A percentile compares a stretch with the other conserved stretches of the same genome.
Conservation (phyloP, 768 basidiomycete genomes). For the Russula compacta region DNA sequence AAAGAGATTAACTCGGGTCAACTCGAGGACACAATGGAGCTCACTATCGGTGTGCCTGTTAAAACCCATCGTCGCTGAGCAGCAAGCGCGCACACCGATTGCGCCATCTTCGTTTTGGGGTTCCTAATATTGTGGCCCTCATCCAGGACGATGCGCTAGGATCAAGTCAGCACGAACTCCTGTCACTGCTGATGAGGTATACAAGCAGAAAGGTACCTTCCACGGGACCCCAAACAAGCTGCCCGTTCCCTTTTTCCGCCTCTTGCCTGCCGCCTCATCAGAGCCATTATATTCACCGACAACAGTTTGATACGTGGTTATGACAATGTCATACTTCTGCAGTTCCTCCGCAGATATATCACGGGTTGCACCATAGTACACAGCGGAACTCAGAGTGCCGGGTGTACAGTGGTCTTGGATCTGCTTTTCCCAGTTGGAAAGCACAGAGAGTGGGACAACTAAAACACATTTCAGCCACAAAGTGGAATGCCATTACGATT, state of each 20-base stretch:
- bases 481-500: not conserved
- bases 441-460: conserved; percentile 77
- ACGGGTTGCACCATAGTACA: conserved; percentile 69
- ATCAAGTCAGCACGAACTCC: not conserved
- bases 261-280: conserved; percentile 34
- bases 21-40: conserved; percentile 23
- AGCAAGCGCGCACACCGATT: conserved; percentile 50
- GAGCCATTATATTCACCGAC: conserved; percentile 40
- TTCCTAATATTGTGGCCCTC: conserved; percentile 88
- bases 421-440: conserved; percentile 87
- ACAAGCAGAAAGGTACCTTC: conserved; percentile 49
- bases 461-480: not conserved
- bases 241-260: conserved; percentile 52
- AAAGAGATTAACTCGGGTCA: not conserved
- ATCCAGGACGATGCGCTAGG: conserved; percentile 69
- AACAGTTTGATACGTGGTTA: conserved; percentile 78
- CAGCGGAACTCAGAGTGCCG: conserved; percentile 42
- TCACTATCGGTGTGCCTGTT: conserved; percentile 83
- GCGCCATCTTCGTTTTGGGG: conserved; percentile 75
- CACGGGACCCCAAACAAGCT: conserved; percentile 64
- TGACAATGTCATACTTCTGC: conserved; percentile 63
- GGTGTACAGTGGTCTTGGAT: conserved; percentile 60
- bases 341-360: conserved; percentile 49
- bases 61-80: conserved; percentile 75
- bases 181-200: too few species aligned